Conservation (phyloP, 495 filamentous ascomycete species). For the Penicillium daleae region DNA sequence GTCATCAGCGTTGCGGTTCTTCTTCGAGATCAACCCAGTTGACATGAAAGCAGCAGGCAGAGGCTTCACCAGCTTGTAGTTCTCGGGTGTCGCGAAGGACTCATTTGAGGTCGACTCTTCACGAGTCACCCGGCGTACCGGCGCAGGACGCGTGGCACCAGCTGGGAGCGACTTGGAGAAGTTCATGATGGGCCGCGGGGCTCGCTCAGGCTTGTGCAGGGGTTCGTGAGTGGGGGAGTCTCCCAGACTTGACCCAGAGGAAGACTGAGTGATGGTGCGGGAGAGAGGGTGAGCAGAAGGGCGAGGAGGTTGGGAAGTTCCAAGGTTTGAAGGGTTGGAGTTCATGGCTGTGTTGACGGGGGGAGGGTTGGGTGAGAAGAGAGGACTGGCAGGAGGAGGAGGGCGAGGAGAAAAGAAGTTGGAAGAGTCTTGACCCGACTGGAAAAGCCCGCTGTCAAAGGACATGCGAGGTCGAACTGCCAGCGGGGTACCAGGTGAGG, state of each 20-base stretch:
- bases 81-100: slow-evolving; percentile 78
- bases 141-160: slow-evolving; percentile 59
- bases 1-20: slow-evolving; percentile 63
- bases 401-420: slow-evolving; percentile 56
- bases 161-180: slow-evolving; percentile 83
- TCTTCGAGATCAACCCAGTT: slow-evolving; percentile 91
- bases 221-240: slow-evolving; percentile 75
- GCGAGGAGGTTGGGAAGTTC: slow-evolving; percentile 35
- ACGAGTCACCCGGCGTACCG: slow-evolving; percentile 39
- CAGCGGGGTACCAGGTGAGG: slow-evolving; percentile 31
- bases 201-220: slow-evolving; percentile 54
- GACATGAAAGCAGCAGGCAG: slow-evolving; percentile 88
- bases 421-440: slow-evolving; percentile 58
- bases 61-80: slow-evolving; percentile 82
- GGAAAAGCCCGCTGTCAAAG: slow-evolving; percentile 70
- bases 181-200: slow-evolving; percentile 58
- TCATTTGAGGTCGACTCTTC: slow-evolving; percentile 53
- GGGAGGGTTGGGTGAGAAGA: slow-evolving; percentile 40
- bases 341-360: slow-evolving; percentile 43
- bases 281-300: slow-evolving; percentile 78
- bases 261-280: slow-evolving; percentile 79
- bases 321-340: slow-evolving; percentile 6
- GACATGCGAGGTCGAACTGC: slow-evolving; percentile 71
- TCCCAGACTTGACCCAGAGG: slow-evolving; percentile 77
- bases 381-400: slow-evolving; percentile 34